Percentiles rank a stretch among this genome's conserved stretches.
Evolutionary conservation across 2,329 filamentous ascomycete genomes (phyloP).

Genomic region (Aspergillus tamarii): DNA sequence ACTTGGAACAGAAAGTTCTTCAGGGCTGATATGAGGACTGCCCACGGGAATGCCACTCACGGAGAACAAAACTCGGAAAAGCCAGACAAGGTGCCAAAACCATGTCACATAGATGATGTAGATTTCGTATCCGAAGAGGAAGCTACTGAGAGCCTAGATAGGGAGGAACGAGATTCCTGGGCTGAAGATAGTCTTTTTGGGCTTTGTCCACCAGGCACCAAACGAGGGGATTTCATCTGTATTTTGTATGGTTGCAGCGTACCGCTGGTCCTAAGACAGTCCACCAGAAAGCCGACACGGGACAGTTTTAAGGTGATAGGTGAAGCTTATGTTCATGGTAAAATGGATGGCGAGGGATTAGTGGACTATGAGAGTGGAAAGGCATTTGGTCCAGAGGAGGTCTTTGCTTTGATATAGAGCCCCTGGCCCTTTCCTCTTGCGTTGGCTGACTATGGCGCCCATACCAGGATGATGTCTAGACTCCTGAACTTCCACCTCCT

Average conservation of each 20-base stretch:
- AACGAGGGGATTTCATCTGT: neutral
- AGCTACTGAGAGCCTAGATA: neutral
- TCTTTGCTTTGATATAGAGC: neutral
- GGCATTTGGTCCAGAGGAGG: neutral
- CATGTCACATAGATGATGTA: neutral
- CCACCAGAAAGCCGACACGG: neutral
- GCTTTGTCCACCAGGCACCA: neutral
- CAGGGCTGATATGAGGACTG: neutral
- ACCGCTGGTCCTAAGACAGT: neutral
- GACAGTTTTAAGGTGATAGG: neutral
- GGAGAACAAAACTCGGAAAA: neutral
- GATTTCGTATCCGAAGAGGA: neutral
- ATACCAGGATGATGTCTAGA: neutral
- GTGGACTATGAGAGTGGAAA: neutral
- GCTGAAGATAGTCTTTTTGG: neutral
- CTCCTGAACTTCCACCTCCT: too few species aligned
- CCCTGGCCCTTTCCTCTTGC: accelerated
- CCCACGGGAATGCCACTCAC: neutral
- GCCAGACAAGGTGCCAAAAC: neutral
- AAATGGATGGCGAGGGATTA: neutral
- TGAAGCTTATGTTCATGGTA: neutral
- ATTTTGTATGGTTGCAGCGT: neutral
- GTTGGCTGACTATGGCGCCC: neutral
- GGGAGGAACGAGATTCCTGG: neutral
- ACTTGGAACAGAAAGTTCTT: neutral